phyloP scores from a whole-genome alignment of 148 eudicot species.

The Agrostemma githago region DNA sequence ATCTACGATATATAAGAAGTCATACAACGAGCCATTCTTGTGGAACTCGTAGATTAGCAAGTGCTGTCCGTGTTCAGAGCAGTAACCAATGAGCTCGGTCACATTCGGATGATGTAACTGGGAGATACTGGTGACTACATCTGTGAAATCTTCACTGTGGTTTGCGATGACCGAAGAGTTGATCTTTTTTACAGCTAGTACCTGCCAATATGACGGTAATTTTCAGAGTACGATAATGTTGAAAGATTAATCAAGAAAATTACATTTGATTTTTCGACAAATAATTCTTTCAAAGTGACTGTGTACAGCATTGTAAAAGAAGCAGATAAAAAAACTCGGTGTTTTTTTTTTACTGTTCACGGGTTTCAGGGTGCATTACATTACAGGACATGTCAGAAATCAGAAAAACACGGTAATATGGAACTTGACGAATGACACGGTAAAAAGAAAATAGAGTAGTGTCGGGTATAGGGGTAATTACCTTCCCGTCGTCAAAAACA shows the following conservation, averaged over 20 bases:
- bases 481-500: conserved; percentile 78
- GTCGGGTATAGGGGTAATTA: conserved; percentile 18
- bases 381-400: not conserved
- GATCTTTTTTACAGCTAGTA: conserved; percentile 91
- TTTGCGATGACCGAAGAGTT: conserved; percentile 54
- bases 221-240: not conserved
- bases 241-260: not conserved
- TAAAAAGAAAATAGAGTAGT: not conserved
- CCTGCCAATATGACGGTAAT: conserved; percentile 37
- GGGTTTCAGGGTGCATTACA: not conserved
- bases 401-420: not conserved
- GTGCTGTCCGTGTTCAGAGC: conserved; percentile 91
- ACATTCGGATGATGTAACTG: conserved; percentile 76
- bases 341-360: not conserved
- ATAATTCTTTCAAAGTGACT: not conserved
- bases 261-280: too few species aligned
- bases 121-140: conserved; percentile 67
- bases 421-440: not conserved
- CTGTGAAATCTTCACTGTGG: conserved; percentile 64
- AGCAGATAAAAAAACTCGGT: not conserved
- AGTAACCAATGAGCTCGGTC: conserved; percentile 81
- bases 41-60: conserved; percentile 79
- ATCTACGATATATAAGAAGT: conserved; percentile 74
- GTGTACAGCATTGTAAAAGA: not conserved
- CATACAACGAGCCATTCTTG: conserved; percentile 77